phyloP scores from a whole-genome alignment of 768 basidiomycete genomes.

The Leucosporidium creatinivorum region DNA sequence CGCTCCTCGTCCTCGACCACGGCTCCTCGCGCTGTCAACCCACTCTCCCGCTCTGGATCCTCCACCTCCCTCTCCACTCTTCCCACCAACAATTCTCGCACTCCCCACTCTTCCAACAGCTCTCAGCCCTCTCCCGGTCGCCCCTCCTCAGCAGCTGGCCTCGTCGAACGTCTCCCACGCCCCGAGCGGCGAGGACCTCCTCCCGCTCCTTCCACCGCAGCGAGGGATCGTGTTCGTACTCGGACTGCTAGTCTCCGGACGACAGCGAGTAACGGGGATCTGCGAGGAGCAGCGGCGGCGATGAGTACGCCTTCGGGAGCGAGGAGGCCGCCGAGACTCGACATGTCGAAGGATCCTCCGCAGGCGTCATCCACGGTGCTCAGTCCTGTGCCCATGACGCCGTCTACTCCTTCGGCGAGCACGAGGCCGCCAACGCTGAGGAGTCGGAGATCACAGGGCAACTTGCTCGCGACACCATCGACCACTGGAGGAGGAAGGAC shows the following conservation, averaged over 20 bases:
- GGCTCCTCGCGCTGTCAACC: no score
- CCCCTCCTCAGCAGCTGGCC: neutral
- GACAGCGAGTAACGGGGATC: neutral
- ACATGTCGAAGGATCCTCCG: neutral
- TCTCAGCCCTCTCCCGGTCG: neutral
- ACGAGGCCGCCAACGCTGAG: conserved; percentile 1
- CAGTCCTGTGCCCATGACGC: conserved; percentile 3
- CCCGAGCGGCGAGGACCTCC: conserved; percentile 16
- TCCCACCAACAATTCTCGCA: neutral
- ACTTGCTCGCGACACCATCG: conserved; percentile 5
- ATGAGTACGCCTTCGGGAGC: neutral
- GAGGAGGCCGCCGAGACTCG: neutral
- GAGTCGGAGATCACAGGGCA: conserved; percentile 10
- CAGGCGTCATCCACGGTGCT: neutral
- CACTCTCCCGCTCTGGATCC: neutral
- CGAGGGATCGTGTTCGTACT: conserved; percentile 8
- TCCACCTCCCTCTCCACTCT: neutral
- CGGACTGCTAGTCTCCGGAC: conserved; percentile 12
- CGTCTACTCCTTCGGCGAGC: neutral
- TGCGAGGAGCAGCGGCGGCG: no score
- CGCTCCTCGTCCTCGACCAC: neutral
- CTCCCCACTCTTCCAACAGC: neutral
- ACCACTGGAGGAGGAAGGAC: neutral
- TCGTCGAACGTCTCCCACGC: neutral
- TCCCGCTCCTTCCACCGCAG: conserved; percentile 20